A percentile compares a stretch with the other conserved stretches of the same genome.
Evolutionary conservation across 2,329 filamentous ascomycete species (phyloP).

Genomic region (Apiospora saccharicola): DNA sequence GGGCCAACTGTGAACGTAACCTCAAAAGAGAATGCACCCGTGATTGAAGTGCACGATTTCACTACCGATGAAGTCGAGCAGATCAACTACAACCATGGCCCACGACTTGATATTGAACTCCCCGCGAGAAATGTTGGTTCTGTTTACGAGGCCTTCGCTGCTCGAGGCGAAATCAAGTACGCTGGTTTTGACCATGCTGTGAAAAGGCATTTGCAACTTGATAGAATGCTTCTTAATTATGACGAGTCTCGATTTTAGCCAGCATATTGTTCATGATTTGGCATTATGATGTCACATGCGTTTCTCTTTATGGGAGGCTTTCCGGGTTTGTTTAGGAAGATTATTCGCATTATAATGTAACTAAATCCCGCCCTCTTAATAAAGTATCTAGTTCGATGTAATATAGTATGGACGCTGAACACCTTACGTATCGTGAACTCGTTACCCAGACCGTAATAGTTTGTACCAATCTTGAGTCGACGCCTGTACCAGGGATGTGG

Average conservation of each 20-base stretch:
- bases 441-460: not conserved
- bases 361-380: not conserved
- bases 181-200: slow-evolving; percentile 28
- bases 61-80: slow-evolving; percentile 52
- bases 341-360: not conserved
- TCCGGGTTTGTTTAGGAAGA: not conserved
- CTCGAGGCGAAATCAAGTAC: slow-evolving; percentile 23
- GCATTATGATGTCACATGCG: not conserved
- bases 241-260: not conserved
- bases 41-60: slow-evolving; percentile 58
- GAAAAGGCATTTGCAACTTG: slow-evolving; percentile 29
- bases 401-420: not conserved
- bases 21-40: slow-evolving; percentile 47
- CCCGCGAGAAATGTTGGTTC: slow-evolving; percentile 56
- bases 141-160: slow-evolving; percentile 62
- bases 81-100: slow-evolving; percentile 50
- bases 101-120: slow-evolving; percentile 52
- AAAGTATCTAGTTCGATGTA: not conserved
- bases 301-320: not conserved
- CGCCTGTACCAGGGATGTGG: too few species aligned
- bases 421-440: not conserved
- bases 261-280: not conserved
- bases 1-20: slow-evolving; percentile 33
- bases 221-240: slow-evolving; percentile 24
- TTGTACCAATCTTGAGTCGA: not conserved